phyloP scores from a whole-genome alignment of 768 basidiomycete genomes.

The Hortiboletus flavorubellus region DNA sequence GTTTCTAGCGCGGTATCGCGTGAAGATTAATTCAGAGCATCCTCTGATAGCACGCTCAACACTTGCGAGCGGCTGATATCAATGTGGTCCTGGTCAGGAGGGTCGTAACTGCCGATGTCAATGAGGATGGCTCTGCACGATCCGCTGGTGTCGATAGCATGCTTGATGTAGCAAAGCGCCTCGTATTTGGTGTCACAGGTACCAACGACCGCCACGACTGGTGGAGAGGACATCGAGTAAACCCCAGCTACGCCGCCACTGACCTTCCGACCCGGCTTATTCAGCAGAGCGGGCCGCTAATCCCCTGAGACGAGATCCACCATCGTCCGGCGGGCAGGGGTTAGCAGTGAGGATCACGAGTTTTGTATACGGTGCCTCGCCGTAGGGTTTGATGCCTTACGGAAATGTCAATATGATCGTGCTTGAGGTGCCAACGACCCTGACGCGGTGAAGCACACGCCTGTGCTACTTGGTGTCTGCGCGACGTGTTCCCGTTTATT shows the following conservation, averaged over 20 bases:
- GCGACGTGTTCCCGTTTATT: slow-evolving; percentile 23
- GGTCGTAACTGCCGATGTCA: slow-evolving; percentile 20
- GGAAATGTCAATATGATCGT: slow-evolving; percentile 29
- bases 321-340: slow-evolving; percentile 31
- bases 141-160: slow-evolving; percentile 7
- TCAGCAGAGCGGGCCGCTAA: slow-evolving; percentile 6
- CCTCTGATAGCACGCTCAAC: slow-evolving; percentile 4
- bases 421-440: slow-evolving; percentile 29
- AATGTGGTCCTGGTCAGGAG: slow-evolving; percentile 15
- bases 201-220: slow-evolving; percentile 25
- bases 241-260: too few species aligned
- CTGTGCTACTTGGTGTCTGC: slow-evolving; percentile 27
- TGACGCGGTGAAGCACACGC: slow-evolving; percentile 28
- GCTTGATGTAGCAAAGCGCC: slow-evolving; percentile 22
- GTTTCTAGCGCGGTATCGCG: slow-evolving; percentile 7
- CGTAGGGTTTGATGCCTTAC: slow-evolving; percentile 27
- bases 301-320: slow-evolving; percentile 1
- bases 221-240: slow-evolving; percentile 3
- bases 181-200: slow-evolving; percentile 30
- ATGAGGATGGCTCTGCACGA: slow-evolving; percentile 27
- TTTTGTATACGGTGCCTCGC: not conserved
- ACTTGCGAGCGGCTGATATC: slow-evolving; percentile 23
- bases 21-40: slow-evolving; percentile 3
- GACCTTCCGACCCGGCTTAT: too few species aligned
- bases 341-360: slow-evolving; percentile 21